A percentile compares a stretch with the other conserved stretches of the same genome.
phyloP scores from a whole-genome alignment of 768 basidiomycete genomes.

The Pleurotus ostreatus region DNA sequence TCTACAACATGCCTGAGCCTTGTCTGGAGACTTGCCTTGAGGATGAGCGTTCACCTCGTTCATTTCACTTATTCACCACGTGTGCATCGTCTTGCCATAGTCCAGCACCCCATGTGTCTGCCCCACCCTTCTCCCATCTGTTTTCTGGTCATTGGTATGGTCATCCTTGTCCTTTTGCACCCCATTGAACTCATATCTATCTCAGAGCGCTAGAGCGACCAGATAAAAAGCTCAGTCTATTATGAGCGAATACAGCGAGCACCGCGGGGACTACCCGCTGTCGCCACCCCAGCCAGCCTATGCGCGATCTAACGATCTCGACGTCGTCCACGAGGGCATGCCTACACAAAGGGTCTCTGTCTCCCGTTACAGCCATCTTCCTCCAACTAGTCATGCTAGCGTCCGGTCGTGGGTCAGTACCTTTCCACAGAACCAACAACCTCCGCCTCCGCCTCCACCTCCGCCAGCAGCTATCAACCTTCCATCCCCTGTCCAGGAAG shows the following conservation, averaged over 20 bases:
- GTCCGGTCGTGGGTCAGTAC: neutral
- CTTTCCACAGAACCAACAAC: neutral
- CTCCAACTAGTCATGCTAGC: neutral
- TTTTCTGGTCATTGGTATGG: neutral
- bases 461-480: conserved; percentile 2
- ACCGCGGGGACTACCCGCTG: neutral
- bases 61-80: neutral
- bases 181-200: neutral
- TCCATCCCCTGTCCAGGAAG: neutral
- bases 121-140: neutral
- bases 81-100: neutral
- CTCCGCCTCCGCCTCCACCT: neutral
- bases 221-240: neutral
- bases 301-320: neutral
- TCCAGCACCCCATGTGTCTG: neutral
- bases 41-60: no score
- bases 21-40: no score
- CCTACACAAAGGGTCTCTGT: neutral
- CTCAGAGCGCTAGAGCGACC: neutral
- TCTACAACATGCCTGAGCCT: no score
- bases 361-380: neutral
- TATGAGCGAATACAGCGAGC: neutral
- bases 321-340: neutral
- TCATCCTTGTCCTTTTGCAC: neutral
- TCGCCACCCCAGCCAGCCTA: conserved; percentile 6